Percentiles rank a stretch among this genome's conserved stretches.
Conservation (phyloP, 192 early-diverging fungal species). For the Coemansia sp. region DNA sequence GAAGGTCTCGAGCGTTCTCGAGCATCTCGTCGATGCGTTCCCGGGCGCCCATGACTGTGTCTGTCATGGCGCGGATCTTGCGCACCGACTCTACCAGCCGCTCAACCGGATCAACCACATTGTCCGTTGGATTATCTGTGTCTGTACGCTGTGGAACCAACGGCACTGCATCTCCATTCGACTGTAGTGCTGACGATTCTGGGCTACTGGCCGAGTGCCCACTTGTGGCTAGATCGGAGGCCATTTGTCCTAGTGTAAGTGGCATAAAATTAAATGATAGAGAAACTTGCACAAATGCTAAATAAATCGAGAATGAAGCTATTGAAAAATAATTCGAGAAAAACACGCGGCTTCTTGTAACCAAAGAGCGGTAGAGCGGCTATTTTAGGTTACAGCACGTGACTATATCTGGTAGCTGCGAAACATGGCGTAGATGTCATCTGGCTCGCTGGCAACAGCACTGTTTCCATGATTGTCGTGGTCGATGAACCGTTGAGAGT, state of each 20-base stretch:
- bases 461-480: neutral
- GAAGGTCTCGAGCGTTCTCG: slow-evolving; percentile 8
- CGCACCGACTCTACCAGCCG: slow-evolving; percentile 59
- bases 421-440: slow-evolving; percentile 30
- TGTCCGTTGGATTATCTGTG: neutral
- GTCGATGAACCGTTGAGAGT: slow-evolving; percentile 10
- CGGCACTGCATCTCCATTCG: neutral
- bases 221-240: slow-evolving; percentile 9
- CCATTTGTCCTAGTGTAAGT: slow-evolving; percentile 19
- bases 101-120: slow-evolving; percentile 56
- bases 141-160: no score
- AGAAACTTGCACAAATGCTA: neutral
- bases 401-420: slow-evolving; percentile 35
- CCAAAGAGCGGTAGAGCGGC: no score
- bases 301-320: neutral
- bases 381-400: neutral
- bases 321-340: no score
- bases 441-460: neutral
- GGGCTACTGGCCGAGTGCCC: neutral
- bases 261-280: slow-evolving; percentile 8
- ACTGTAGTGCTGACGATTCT: neutral
- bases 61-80: slow-evolving; percentile 65
- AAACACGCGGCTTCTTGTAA: neutral
- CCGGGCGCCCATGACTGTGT: slow-evolving; percentile 55
- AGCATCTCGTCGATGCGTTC: slow-evolving; percentile 32